phyloP scores from a whole-genome alignment of 306 rosid species.

The Vigna reflexopilosa region DNA sequence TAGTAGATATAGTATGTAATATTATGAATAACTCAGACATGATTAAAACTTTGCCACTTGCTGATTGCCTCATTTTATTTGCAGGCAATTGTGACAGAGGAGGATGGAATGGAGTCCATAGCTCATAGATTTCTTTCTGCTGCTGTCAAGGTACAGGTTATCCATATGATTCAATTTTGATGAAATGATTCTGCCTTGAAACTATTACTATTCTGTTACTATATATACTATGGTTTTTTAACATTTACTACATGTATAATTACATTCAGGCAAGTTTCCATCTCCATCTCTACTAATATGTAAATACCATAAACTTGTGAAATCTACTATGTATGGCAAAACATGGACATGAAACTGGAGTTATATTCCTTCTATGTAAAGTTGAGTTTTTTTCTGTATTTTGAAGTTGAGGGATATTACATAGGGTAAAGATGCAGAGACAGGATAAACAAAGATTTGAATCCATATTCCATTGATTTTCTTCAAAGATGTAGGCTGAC shows the following conservation, averaged over 20 bases:
- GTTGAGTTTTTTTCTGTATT: background rate
- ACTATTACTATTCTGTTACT: constrained; percentile 3
- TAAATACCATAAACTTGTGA: constrained; percentile 12
- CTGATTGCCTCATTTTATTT: constrained; percentile 47
- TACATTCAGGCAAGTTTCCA: constrained; percentile 1
- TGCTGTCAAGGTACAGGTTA: constrained; percentile 77
- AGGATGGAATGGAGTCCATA: constrained; percentile 98
- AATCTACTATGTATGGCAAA: constrained; percentile 10
- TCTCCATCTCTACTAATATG: background rate
- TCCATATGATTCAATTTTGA: constrained; percentile 19
- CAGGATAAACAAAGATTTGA: no score
- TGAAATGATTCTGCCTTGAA: constrained; percentile 29
- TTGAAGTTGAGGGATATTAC: constrained; percentile 12
- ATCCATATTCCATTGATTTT: no score
- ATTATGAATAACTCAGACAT: constrained; percentile 27
- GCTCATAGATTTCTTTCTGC: constrained; percentile 99
- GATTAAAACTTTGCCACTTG: constrained; percentile 31
- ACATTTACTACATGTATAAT: background rate
- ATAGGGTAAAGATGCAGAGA: background rate
- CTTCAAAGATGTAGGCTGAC: background rate
- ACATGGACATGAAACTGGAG: background rate
- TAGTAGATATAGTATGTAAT: constrained; percentile 28
- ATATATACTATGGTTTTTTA: background rate
- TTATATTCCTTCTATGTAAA: background rate
- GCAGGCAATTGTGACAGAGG: constrained; percentile 93